Conservation (phyloP, 129 eudicot genomes). For the Glebionis coronaria region DNA sequence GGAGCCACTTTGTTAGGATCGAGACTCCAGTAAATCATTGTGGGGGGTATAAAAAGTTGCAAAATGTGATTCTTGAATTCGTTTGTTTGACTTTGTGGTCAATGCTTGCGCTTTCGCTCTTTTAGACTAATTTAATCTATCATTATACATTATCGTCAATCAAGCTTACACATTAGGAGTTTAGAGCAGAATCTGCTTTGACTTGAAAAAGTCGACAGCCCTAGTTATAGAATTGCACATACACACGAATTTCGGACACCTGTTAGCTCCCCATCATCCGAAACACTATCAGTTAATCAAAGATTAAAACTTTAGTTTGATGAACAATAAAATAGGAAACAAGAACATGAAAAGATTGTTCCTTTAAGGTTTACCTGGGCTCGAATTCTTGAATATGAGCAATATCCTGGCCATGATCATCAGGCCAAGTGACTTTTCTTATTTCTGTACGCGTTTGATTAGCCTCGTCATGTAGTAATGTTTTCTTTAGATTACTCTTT, state of each 20-base stretch:
- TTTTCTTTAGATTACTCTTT: conserved; percentile 49
- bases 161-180: background rate
- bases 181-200: conserved; percentile 6
- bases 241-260: conserved; percentile 39
- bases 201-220: conserved; percentile 8
- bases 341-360: background rate
- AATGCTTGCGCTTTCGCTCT: conserved; percentile 30
- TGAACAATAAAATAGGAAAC: conserved; percentile 14
- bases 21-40: conserved; percentile 55
- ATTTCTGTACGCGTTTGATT: background rate
- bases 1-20: conserved; percentile 35
- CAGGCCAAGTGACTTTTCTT: conserved; percentile 50
- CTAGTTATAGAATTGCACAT: conserved; percentile 45
- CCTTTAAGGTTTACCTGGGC: conserved; percentile 34
- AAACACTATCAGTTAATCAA: conserved; percentile 23
- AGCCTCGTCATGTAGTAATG: background rate
- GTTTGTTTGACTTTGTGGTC: conserved; percentile 47
- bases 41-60: conserved; percentile 65
- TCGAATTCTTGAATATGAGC: conserved; percentile 51
- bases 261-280: conserved; percentile 35
- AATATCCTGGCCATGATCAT: conserved; percentile 46
- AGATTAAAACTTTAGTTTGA: conserved; percentile 20
- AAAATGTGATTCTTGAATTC: conserved; percentile 45
- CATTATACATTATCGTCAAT: background rate
- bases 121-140: conserved; percentile 4